These are phyloP conservation scores for Rubia yunnanensis DNA, from an alignment of 257 asterid species.

Conservation along the genomic window DNA sequence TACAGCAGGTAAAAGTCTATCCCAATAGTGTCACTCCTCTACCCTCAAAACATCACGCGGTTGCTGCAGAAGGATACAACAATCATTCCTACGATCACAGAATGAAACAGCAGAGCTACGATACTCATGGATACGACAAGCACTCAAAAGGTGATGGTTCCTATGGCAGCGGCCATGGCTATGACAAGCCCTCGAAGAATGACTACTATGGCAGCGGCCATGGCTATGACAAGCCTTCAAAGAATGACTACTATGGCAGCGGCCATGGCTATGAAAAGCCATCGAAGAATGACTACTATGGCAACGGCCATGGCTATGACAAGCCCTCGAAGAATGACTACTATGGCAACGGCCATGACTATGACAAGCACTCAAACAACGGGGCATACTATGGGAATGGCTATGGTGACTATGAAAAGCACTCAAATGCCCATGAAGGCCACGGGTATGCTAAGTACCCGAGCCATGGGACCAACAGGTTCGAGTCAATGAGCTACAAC, in stretches of 20 bases:
- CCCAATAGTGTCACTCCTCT: neutral
- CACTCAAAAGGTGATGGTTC: neutral
- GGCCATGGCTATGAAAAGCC: neutral
- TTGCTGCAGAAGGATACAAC: conserved; percentile 4
- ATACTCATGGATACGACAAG: neutral
- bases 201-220: neutral
- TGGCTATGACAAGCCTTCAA: neutral
- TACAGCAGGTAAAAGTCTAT: conserved; percentile 11
- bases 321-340: neutral
- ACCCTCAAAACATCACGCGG: conserved; percentile 3
- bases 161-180: neutral
- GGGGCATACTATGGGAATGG: neutral
- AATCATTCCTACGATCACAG: neutral
- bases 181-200: neutral
- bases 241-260: neutral
- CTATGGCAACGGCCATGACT: neutral
- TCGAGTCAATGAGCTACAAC: neutral
- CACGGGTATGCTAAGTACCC: conserved; percentile 2
- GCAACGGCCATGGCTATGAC: neutral
- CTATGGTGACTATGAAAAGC: neutral
- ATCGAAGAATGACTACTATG: neutral
- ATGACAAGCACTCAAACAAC: neutral
- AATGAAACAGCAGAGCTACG: neutral
- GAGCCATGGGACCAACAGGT: neutral
- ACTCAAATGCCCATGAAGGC: neutral